Base-by-base conservation (phyloP, 192 early-diverging fungal species). In the Entomortierella beljakovae region DNA sequence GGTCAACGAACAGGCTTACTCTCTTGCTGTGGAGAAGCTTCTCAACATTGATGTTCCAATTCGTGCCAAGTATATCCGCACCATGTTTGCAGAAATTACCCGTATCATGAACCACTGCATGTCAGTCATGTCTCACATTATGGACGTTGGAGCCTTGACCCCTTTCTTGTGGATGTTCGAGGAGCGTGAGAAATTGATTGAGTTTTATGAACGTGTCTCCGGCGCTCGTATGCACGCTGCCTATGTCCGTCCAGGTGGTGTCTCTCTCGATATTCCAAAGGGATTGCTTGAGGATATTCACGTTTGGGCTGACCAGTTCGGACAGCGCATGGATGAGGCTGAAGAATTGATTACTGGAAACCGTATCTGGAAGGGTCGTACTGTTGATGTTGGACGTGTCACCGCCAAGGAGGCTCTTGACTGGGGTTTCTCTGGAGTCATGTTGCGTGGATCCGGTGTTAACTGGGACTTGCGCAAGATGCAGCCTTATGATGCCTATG, bases 101-200 rank as follows among this genome's bases (percentile, higher is more conserved):
- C 92, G 96, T 70, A 90, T 99, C 66, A 85, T 97, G 57, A 99
- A 99, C 91, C 98, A 99, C 86, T 96, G 96, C 79, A 98, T 99
- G 96, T 95, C 98, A 29, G 83, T 97, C 31, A 97, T 95, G 75
- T 91, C 95, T 28, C 98, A 99, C 82, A 95, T 96, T 52, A 90
- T 99, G 89, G 98, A 99, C 81, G 96, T 99, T 34, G 98, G 98
- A 68, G 98, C 96, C 29, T 85, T 98, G 84, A 97, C 98, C 31
- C 98, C 98, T 57, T 97, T 99, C 87, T 86, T 99, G 81, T 99
- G 96, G 90, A 91, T 98, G 93, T 98, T 99, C 72, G 98, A 99
- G 88, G 98, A 99, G 86, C 95, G 98, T 81, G 98, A 99, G 81
- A 96, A 97, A 83, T 84, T 96, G 68, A 99, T 99, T 94, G 98